Evolutionary conservation across 345 rosid species (phyloP).

Genomic region (Passiflora organensis): DNA sequence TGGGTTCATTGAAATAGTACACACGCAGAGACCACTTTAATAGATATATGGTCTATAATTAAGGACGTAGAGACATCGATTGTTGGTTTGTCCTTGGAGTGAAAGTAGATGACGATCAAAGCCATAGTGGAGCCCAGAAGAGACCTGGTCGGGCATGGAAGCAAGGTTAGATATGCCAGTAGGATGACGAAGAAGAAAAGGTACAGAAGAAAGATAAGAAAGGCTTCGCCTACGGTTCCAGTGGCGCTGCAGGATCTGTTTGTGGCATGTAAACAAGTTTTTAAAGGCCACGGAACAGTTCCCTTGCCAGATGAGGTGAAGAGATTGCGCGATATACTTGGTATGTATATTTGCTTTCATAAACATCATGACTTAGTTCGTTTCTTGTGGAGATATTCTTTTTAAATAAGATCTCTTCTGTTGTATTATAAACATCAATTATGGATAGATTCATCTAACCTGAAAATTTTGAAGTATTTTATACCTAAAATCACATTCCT

Average conservation of each 20-base stretch:
- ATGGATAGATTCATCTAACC: no score
- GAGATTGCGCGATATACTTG: conserved; percentile 41
- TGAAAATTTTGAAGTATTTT: no score
- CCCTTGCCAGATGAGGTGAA: conserved; percentile 44
- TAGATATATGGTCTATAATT: no score
- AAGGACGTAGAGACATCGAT: background rate
- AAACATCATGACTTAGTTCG: no score
- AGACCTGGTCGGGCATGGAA: conserved; percentile 11
- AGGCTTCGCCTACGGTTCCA: conserved; percentile 6
- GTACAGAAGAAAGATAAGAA: conserved; percentile 6
- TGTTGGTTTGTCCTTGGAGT: background rate
- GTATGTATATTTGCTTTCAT: conserved; percentile 27
- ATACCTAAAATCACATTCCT: no score
- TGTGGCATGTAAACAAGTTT: conserved; percentile 38
- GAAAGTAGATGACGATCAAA: conserved; percentile 22
- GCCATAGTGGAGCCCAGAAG: conserved; percentile 34
- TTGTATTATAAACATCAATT: no score
- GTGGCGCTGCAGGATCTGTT: conserved; percentile 42
- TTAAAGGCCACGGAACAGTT: conserved; percentile 51
- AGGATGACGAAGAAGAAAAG: conserved; percentile 28
- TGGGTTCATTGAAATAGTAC: no score
- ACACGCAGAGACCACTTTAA: no score
- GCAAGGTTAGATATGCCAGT: conserved; percentile 34
- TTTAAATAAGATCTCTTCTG: no score
- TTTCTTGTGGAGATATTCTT: background rate